Percentiles rank a stretch among this genome's conserved stretches.
These are phyloP conservation scores for Podospora anserina DNA, from an alignment of 495 filamentous ascomycete species.

Conservation along the genomic window DNA sequence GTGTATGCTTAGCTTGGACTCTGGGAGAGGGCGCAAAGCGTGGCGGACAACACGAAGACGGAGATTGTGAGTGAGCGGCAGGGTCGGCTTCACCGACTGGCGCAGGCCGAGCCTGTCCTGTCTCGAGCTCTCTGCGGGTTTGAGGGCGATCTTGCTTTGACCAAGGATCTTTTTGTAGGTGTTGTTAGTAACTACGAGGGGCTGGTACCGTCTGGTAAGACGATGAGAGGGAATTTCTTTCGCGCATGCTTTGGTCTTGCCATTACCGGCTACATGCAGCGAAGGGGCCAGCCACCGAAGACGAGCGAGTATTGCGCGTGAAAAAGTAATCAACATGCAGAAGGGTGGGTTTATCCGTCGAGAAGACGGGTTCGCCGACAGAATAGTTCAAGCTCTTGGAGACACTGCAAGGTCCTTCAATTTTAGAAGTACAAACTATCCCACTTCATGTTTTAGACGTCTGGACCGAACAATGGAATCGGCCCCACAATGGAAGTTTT, in stretches of 20 bases:
- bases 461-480: too few species aligned
- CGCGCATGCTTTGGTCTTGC: neutral
- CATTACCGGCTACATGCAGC: neutral
- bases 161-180: neutral
- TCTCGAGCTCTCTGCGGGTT: neutral
- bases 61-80: neutral
- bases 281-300: neutral
- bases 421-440: too few species aligned
- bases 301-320: too few species aligned
- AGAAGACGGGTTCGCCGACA: too few species aligned
- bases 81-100: neutral
- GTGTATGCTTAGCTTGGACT: neutral
- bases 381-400: too few species aligned
- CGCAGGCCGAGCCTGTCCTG: neutral
- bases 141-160: neutral
- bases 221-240: neutral
- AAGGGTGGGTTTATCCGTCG: too few species aligned
- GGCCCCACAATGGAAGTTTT: too few species aligned
- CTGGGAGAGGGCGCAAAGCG: neutral
- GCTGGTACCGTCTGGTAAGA: neutral
- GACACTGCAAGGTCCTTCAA: too few species aligned
- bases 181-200: neutral
- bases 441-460: too few species aligned
- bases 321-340: too few species aligned
- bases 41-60: neutral